Evolutionary conservation across 768 basidiomycete species (phyloP).

Genomic region (Dentipellis fragilis): DNA sequence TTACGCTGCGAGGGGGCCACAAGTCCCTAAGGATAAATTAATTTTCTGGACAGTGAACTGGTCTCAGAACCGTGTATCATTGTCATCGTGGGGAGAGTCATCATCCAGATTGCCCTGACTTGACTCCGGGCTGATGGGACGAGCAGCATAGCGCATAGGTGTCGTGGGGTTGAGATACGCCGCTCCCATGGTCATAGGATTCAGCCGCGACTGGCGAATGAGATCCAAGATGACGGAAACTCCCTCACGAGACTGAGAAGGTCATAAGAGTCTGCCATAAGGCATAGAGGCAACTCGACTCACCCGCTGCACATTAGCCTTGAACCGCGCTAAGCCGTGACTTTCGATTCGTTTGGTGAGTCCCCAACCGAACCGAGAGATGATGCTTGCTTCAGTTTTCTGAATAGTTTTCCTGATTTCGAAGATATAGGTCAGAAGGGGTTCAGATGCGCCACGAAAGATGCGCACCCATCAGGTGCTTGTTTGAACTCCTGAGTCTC

Average conservation of each 20-base stretch:
- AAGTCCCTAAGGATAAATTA: neutral
- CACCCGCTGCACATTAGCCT: slow-evolving; percentile 79
- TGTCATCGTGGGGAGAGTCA: too few relatives aligned
- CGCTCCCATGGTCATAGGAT: slow-evolving; percentile 34
- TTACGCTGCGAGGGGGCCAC: neutral
- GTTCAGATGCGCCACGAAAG: neutral
- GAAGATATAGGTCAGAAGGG: neutral
- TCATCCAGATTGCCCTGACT: too few relatives aligned
- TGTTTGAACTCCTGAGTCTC: slow-evolving; percentile 71
- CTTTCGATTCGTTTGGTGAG: slow-evolving; percentile 81
- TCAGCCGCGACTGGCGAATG: slow-evolving; percentile 67
- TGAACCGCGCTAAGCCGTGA: slow-evolving; percentile 77
- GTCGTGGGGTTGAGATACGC: slow-evolving; percentile 11
- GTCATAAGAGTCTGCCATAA: slow-evolving; percentile 6
- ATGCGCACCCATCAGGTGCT: slow-evolving; percentile 51
- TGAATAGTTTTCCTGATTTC: slow-evolving; percentile 63
- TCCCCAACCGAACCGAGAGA: slow-evolving; percentile 88
- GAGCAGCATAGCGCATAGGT: neutral
- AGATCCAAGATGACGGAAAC: slow-evolving; percentile 73
- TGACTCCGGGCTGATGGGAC: neutral
- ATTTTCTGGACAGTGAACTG: neutral
- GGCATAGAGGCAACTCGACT: slow-evolving; percentile 16
- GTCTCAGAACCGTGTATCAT: too few relatives aligned
- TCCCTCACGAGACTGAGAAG: slow-evolving; percentile 70
- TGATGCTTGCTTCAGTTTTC: slow-evolving; percentile 75